Conservation (phyloP, 306 rosid species). For the Hippophae gyantsensis region DNA sequence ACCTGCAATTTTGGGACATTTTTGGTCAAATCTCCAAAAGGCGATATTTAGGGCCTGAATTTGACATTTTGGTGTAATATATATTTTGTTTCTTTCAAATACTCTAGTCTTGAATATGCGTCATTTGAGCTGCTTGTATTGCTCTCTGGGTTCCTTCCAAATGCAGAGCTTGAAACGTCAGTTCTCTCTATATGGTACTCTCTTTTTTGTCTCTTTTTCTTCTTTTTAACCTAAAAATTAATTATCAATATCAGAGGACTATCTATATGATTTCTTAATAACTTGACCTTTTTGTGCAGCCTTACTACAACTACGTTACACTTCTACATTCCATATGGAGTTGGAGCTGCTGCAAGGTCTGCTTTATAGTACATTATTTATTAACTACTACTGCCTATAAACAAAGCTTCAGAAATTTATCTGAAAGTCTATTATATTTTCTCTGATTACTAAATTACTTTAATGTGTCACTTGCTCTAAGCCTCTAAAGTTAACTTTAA, state of each 20-base stretch:
- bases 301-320: slow-evolving; percentile 40
- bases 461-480: background rate
- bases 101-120: slow-evolving; percentile 56
- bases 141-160: slow-evolving; percentile 50
- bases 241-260: background rate
- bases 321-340: slow-evolving; percentile 40
- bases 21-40: too few relatives aligned
- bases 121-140: slow-evolving; percentile 51
- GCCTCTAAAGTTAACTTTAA: too few relatives aligned
- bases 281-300: slow-evolving; percentile 24
- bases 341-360: slow-evolving; percentile 61
- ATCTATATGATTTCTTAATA: background rate
- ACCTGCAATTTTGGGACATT: too few relatives aligned
- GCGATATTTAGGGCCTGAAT: too few relatives aligned
- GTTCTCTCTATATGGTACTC: slow-evolving; percentile 50
- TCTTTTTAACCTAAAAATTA: background rate
- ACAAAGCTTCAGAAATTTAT: background rate
- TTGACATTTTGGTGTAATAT: too few relatives aligned
- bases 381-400: background rate
- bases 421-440: background rate
- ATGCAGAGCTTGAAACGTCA: slow-evolving; percentile 50
- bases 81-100: too few relatives aligned
- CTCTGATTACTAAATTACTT: background rate
- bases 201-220: background rate
- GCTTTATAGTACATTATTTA: background rate